Evolutionary conservation across 768 basidiomycete genomes (phyloP).

Genomic region (Boletus rufocinnamomeus): DNA sequence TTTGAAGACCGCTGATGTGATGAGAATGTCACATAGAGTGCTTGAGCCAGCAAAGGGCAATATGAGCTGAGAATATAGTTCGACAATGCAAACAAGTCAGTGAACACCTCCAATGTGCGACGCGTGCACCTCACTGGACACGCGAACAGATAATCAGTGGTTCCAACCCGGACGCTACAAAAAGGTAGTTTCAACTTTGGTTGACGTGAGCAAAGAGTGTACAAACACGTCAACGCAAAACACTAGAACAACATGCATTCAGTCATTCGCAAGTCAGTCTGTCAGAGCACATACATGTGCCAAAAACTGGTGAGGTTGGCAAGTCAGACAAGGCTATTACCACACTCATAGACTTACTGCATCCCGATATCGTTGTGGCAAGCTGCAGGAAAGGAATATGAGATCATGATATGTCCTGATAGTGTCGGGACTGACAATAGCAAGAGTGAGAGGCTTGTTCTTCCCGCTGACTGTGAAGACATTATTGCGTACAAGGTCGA

Average conservation of each 20-base stretch:
- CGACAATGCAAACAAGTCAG: background rate
- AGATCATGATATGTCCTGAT: background rate
- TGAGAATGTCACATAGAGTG: no score
- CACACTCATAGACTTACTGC: slow-evolving; percentile 1
- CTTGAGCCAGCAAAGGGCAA: no score
- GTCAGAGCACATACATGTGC: slow-evolving; percentile 4
- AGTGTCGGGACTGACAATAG: slow-evolving; percentile 9
- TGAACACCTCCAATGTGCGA: background rate
- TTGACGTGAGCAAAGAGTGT: background rate
- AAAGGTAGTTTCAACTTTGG: background rate
- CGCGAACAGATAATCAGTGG: background rate
- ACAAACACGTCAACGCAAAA: slow-evolving; percentile 5
- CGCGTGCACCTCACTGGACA: slow-evolving; percentile 6
- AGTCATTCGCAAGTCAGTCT: background rate
- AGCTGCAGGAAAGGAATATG: slow-evolving; percentile 3
- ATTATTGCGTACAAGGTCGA: background rate
- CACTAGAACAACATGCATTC: background rate
- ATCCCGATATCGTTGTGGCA: background rate
- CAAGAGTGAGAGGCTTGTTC: slow-evolving; percentile 13
- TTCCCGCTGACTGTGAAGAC: slow-evolving; percentile 17
- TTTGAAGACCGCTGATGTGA: no score
- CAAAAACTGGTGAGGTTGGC: slow-evolving; percentile 1
- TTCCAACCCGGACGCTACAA: slow-evolving; percentile 2
- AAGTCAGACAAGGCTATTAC: background rate
- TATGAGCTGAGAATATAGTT: background rate